These are phyloP conservation scores for Epichloe elymi DNA, from an alignment of 2,329 filamentous ascomycete genomes.

Conservation along the genomic window DNA sequence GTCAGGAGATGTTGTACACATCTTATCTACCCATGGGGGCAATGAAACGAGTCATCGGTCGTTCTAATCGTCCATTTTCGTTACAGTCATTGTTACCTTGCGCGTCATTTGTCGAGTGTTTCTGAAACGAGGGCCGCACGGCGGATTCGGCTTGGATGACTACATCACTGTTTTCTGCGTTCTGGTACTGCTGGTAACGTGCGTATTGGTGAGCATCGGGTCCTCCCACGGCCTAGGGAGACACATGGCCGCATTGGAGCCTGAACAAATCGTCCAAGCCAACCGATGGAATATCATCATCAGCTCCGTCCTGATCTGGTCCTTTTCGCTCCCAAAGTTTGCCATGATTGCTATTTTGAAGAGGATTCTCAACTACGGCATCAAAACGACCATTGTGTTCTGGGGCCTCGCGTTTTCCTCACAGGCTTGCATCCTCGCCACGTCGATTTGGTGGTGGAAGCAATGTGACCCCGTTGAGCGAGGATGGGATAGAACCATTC, in stretches of 20 bases:
- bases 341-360: slow-evolving; percentile 16
- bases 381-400: slow-evolving; percentile 12
- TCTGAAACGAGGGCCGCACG: slow-evolving; percentile 9
- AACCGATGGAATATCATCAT: slow-evolving; percentile 15
- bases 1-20: no score
- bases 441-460: slow-evolving; percentile 14
- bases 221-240: slow-evolving; percentile 13
- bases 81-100: slow-evolving; percentile 11
- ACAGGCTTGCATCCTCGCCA: slow-evolving; percentile 13
- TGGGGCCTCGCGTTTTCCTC: slow-evolving; percentile 12
- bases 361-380: slow-evolving; percentile 14
- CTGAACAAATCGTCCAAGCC: slow-evolving; percentile 6
- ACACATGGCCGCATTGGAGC: slow-evolving; percentile 6
- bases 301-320: slow-evolving; percentile 14
- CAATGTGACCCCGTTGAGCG: slow-evolving; percentile 13
- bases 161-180: slow-evolving; percentile 12
- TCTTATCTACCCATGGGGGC: not conserved
- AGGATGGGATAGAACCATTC: slow-evolving; percentile 12
- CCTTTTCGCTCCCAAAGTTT: slow-evolving; percentile 16
- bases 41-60: not conserved
- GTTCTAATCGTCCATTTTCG: not conserved
- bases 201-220: slow-evolving; percentile 12
- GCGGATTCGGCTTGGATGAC: slow-evolving; percentile 14
- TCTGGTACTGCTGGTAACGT: slow-evolving; percentile 11
- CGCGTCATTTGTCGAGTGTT: slow-evolving; percentile 10